Evolutionary conservation across 305 asterid species (phyloP).

Genomic region (Fraxinus albicans): DNA sequence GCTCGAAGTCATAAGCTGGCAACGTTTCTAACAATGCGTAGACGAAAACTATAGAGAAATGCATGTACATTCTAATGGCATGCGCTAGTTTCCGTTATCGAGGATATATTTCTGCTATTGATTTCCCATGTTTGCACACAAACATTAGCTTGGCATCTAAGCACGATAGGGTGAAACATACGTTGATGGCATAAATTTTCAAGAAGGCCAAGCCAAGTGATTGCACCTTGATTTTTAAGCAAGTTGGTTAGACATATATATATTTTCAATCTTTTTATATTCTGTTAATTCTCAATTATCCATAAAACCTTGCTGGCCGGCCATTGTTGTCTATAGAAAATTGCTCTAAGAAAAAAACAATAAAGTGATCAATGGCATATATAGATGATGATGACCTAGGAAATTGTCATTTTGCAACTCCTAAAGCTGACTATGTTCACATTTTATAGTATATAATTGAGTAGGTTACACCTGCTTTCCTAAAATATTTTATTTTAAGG

Average conservation of each 20-base stretch:
- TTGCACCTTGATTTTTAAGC: neutral
- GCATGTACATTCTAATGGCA: neutral
- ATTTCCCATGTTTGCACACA: no score
- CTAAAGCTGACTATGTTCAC: neutral
- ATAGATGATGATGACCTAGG: neutral
- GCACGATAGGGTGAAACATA: no score
- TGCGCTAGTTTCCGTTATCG: neutral
- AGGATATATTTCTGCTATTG: no score
- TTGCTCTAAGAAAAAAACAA: neutral
- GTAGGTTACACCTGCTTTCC: neutral
- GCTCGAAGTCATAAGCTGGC: neutral
- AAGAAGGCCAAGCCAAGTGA: neutral
- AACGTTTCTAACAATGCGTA: neutral
- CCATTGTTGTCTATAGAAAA: neutral
- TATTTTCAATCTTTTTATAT: no score
- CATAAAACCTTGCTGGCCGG: neutral
- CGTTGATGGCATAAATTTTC: neutral
- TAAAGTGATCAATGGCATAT: neutral
- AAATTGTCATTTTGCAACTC: conserved; percentile 15
- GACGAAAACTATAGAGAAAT: neutral
- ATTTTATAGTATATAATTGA: neutral
- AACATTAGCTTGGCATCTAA: no score
- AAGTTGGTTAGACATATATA: no score
- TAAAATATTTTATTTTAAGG: neutral
- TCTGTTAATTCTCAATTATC: neutral